Evolutionary conservation across 257 asterid species (phyloP), one percentile per base, ranked within the genome.

Genomic region (Eucommia ulmoides): DNA sequence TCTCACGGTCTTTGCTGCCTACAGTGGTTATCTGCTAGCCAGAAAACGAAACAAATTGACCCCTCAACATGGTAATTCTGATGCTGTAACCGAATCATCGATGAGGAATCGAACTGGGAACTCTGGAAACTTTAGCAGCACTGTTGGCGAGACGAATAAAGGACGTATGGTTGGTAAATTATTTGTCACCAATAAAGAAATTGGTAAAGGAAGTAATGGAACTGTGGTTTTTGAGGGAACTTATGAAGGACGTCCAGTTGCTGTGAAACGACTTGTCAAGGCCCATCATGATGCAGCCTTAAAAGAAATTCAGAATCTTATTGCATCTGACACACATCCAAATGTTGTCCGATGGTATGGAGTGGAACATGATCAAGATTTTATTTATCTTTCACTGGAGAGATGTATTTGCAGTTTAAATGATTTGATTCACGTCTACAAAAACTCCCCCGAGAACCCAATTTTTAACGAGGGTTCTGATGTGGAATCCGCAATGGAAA

Each of bases 161-260:
- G 74, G 83, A 20, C 93, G 82, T 44, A 65, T 57, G 42, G 70
- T 89, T 50, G 96, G 98, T 62, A 89, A 78, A 68, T 68, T 89
- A 59, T 67, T 76, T 71, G 82, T 85, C 58, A 80, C 88, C 38
- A 61, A 56, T 58, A 72, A 74, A 56, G 92, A 76, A 80, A 85
- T 89, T 51, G 98, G 80, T 35, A 85, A 77, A 73, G 96, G 98
- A 58, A 89, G 98, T 60, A 82, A 85, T 23, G 98, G 96, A 19
- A 89, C 98, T 22, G 65, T 89, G 58, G 83, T 89, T 52, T 79
- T 89, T 53, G 98, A 89, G 73, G 98, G 98, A 33, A 64, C 69
- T 56, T 81, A 82, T 63, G 91, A 80, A 52, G 84, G 96, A 19
- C 93, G 94, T 38, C 74, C 70, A 22, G 96, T 85, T 60, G 96